Evolutionary conservation across 2,329 filamentous ascomycete species (phyloP).

Genomic region (Xylariaceae sp.): DNA sequence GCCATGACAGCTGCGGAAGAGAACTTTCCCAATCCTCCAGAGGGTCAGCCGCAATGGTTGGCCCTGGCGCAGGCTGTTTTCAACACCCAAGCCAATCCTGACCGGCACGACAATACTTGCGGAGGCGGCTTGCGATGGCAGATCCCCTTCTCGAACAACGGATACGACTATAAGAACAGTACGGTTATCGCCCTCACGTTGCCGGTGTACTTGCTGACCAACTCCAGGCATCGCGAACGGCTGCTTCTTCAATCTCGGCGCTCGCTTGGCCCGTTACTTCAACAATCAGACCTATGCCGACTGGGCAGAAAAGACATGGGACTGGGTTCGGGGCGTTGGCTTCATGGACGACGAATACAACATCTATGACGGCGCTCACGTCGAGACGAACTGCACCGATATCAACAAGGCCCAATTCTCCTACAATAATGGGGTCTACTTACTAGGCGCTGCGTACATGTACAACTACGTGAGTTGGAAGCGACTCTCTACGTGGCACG

Average conservation of each 20-base stretch:
- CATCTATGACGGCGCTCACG: conserved; percentile 43
- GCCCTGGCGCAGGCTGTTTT: conserved; percentile 57
- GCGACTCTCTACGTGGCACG: neutral
- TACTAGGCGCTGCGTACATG: conserved; percentile 36
- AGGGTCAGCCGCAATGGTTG: conserved; percentile 51
- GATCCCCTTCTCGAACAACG: conserved; percentile 53
- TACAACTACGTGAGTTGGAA: conserved; percentile 35
- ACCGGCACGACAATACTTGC: conserved; percentile 53
- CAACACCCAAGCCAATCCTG: conserved; percentile 48
- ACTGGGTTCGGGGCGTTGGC: conserved; percentile 41
- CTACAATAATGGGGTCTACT: conserved; percentile 44
- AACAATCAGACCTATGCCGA: conserved; percentile 55
- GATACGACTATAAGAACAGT: conserved; percentile 33
- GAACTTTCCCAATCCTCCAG: conserved; percentile 48
- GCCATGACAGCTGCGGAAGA: conserved; percentile 56
- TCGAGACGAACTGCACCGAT: conserved; percentile 36
- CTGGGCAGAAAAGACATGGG: conserved; percentile 53
- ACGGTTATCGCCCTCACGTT: conserved; percentile 3
- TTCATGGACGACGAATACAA: conserved; percentile 38
- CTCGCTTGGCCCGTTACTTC: conserved; percentile 56
- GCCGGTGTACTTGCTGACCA: conserved; percentile 6
- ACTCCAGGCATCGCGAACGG: conserved; percentile 36
- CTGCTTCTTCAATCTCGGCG: conserved; percentile 42
- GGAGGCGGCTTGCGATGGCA: conserved; percentile 61
- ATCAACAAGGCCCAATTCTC: conserved; percentile 46